Evolutionary conservation across 768 basidiomycete species (phyloP), one percentile per base, ranked within the genome.

Genomic region (Phlebiopsis flavidoalba): DNA sequence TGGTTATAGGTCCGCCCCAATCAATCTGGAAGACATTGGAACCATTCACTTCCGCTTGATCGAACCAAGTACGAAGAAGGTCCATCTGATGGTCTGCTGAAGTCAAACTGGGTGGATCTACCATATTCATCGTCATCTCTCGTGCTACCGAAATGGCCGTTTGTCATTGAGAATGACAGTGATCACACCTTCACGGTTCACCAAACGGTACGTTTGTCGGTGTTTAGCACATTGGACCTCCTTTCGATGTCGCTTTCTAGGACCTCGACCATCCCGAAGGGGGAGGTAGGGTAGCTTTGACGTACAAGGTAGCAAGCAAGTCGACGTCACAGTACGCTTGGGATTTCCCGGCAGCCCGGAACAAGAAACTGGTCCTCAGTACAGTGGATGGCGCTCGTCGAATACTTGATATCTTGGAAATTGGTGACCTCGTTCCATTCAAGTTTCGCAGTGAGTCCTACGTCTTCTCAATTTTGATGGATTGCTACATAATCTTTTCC

Each of bases 21-120:
- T 98, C 74, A 93, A 91, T 70, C 81, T 98, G 40, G 87, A 94
- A 68, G 91, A 96, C 66, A 92, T 99, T 60, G 97, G 97, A 17
- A 77, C 81, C 26, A 81, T 93, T 1, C 83, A 94, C 68, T 80
- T 95, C 67, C 87, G 89, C 10, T 73, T 95, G 12, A 76, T 77
- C 50, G 77, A 76, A 35, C 71, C 78, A n/a, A 65, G 59, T 58
- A 72, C 71, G 53, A 71, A 74, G 48, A 69, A 75, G 43, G 77
- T 76, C 37, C 77, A 82, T 45, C 76, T 98, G 33, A 74, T 96
- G n/a, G 59, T 80, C 84, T 15, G 84, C 86, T 5, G 93, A 98
- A 64, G 79, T 94, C 53, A 83, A 86, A 61, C 83, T 98, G 46
- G 86, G 92, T 40, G 92, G 90, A 0, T 86, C 97, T 1, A 92